A percentile compares a stretch with the other conserved stretches of the same genome.
Evolutionary conservation across 352 stramenopile genomes (phyloP).

Genomic region (Pythium apleroticum): DNA sequence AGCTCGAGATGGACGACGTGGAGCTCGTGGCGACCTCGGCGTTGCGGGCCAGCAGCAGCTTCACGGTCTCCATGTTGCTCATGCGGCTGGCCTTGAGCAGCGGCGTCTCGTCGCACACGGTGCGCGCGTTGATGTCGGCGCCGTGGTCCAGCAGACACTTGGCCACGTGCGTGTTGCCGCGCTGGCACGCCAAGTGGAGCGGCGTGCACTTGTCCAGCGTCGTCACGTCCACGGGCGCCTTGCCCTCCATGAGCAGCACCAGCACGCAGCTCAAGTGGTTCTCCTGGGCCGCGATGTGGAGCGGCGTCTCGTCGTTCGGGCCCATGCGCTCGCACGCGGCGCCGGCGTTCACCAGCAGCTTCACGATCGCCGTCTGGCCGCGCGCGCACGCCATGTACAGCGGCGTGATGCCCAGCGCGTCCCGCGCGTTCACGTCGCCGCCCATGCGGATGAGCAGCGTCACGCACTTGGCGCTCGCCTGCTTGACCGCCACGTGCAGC

Average conservation of each 20-base stretch:
- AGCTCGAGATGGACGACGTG: slow-evolving; percentile 19
- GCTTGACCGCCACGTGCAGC: slow-evolving; percentile 62
- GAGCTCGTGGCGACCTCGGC: slow-evolving; percentile 29
- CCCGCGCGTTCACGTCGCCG: slow-evolving; percentile 60
- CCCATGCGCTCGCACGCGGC: slow-evolving; percentile 55
- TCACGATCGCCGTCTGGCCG: slow-evolving; percentile 59
- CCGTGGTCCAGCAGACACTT: slow-evolving; percentile 66
- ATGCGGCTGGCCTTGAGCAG: slow-evolving; percentile 82
- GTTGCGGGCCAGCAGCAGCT: slow-evolving; percentile 60
- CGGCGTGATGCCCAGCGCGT: slow-evolving; percentile 63
- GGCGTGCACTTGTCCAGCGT: slow-evolving; percentile 67
- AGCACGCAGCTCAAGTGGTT: slow-evolving; percentile 74
- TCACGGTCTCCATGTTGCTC: slow-evolving; percentile 77
- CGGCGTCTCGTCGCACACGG: slow-evolving; percentile 60
- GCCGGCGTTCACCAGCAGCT: slow-evolving; percentile 55
- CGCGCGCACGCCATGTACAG: slow-evolving; percentile 79
- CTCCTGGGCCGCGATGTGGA: slow-evolving; percentile 83
- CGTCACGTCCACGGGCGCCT: slow-evolving; percentile 50
- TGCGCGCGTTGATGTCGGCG: slow-evolving; percentile 66
- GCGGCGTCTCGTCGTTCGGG: slow-evolving; percentile 67
- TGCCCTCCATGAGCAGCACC: slow-evolving; percentile 49
- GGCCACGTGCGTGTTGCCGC: slow-evolving; percentile 70
- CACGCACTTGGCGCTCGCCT: slow-evolving; percentile 50
- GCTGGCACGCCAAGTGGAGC: slow-evolving; percentile 76
- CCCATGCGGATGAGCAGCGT: slow-evolving; percentile 62